These are phyloP conservation scores for Aegle marmelos DNA, from an alignment of 345 rosid species.

Conservation along the genomic window DNA sequence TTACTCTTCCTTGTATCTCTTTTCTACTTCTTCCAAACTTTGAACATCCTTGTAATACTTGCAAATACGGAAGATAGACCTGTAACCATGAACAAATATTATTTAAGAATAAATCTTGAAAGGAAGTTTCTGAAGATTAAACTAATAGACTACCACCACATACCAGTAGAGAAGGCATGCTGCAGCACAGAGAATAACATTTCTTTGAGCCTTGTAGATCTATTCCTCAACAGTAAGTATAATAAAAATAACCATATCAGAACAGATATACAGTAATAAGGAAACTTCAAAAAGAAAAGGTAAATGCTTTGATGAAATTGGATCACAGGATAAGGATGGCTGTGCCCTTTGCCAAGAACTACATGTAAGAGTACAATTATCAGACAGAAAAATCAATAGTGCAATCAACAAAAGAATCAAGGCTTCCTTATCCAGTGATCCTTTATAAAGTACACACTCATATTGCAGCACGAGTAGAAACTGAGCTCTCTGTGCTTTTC, in stretches of 20 bases:
- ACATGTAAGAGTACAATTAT: neutral
- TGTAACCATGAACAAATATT: conserved; percentile 27
- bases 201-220: conserved; percentile 89
- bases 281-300: neutral
- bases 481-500: neutral
- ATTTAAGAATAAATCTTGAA: neutral
- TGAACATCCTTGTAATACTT: conserved; percentile 70
- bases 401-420: neutral
- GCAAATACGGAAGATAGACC: conserved; percentile 83
- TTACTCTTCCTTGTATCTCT: conserved; percentile 66
- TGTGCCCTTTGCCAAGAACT: neutral
- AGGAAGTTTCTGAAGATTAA: conserved; percentile 6
- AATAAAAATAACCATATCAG: neutral
- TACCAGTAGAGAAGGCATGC: conserved; percentile 93
- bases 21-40: conserved; percentile 75
- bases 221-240: conserved; percentile 20
- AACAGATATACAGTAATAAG: neutral
- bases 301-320: neutral
- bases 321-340: neutral
- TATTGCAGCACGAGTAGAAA: neutral
- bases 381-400: neutral
- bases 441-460: neutral
- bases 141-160: neutral
- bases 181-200: conserved; percentile 68
- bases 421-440: neutral